Base-by-base conservation (phyloP, 768 basidiomycete species). In the Boletus insuetus region DNA sequence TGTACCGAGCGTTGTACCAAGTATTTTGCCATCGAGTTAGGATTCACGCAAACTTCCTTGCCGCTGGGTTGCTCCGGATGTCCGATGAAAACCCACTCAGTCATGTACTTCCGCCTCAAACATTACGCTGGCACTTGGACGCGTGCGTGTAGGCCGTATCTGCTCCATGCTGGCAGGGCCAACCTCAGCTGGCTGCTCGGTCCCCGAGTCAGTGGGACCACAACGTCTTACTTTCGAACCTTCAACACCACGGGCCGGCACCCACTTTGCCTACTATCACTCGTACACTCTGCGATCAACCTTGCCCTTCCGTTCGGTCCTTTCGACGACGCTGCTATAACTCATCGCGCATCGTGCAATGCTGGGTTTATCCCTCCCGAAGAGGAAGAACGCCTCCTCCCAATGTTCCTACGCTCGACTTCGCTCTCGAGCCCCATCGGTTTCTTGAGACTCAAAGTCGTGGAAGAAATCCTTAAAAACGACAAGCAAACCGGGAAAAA, bases 261-360 rank as follows among this genome's bases (percentile, higher is more conserved):
- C 20, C 58, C 14, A n/a, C 51, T 7, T 12, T 61, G 58, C 38
- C 14, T 66, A 11, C 51, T 70, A 24, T 59, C 67, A 16, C 49
- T 69, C 2, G 64, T 71, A 22, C 58, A 51, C 22, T 61, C 62
- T 17, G 56, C 67, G 14, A 55, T 68, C 53, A 69, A 69, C 43
- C 65, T 71, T 22, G 24, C 51, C 37, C 66, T 69, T 14, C 69
- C 68, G 32, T 17, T 53, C 6, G 62, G 67, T 24, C 64, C 59
- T 14, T 71, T 68, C 44, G 26, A 67, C 22, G 51, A 63, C 29
- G 58, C 51, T 9, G 6, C 52, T 24, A 19, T 11, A 14, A 45
- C 26, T 6, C 43, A 63, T 19, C 66, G 64, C 19, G 61, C 65
- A 6, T 63, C 64, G 2, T 67, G 66, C 46, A 56, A 60, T 39